A percentile compares a stretch with the other conserved stretches of the same genome.
Evolutionary conservation across 2,329 filamentous ascomycete species (phyloP).

Genomic region (Remersonia thermophila): DNA sequence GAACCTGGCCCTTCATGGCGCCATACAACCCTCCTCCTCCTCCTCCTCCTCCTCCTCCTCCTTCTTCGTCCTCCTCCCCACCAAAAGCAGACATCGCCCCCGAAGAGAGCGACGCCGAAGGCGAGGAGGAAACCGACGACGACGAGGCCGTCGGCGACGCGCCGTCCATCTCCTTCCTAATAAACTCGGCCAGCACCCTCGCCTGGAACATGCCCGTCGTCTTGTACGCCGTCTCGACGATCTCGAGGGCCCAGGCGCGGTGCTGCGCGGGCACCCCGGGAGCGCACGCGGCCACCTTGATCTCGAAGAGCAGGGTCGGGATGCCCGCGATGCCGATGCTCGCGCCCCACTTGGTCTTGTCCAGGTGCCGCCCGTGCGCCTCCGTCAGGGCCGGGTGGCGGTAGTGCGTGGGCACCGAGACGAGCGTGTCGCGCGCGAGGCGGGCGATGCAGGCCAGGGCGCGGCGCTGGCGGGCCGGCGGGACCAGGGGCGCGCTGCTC

Average conservation of each 20-base stretch:
- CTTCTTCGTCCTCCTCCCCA: too few species aligned
- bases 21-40: too few species aligned
- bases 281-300: slow-evolving; percentile 35
- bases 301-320: slow-evolving; percentile 36
- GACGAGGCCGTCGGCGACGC: background rate
- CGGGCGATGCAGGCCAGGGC: slow-evolving; percentile 25
- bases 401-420: slow-evolving; percentile 38
- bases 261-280: slow-evolving; percentile 30
- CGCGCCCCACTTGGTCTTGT: slow-evolving; percentile 27
- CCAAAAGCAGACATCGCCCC: background rate
- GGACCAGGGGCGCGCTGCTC: slow-evolving; percentile 24
- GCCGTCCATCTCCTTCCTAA: slow-evolving; percentile 10
- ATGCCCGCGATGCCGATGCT: slow-evolving; percentile 34
- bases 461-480: slow-evolving; percentile 20
- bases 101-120: too few species aligned
- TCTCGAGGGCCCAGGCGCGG: slow-evolving; percentile 32
- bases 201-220: slow-evolving; percentile 41
- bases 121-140: background rate
- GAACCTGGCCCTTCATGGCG: background rate
- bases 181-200: slow-evolving; percentile 28
- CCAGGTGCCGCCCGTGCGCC: slow-evolving; percentile 20
- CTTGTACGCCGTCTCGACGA: slow-evolving; percentile 37
- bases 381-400: slow-evolving; percentile 32
- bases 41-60: background rate
- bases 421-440: slow-evolving; percentile 32